Conservation (phyloP, 2,329 filamentous ascomycete genomes). For the Trichoderma sp. region DNA sequence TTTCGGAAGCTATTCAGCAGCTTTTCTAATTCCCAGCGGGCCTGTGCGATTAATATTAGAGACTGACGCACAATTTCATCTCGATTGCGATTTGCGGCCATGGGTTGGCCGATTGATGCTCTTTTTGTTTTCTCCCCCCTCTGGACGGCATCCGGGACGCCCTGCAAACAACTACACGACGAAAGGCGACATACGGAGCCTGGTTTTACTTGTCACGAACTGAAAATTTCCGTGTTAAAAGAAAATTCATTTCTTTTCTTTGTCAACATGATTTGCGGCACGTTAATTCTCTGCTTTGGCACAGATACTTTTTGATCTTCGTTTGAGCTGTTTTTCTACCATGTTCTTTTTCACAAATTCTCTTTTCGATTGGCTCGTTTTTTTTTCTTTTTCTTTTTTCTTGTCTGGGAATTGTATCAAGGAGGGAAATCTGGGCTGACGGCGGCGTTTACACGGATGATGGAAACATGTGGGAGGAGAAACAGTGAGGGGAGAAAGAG, state of each 20-base stretch:
- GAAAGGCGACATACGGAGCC: not conserved
- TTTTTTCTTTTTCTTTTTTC: constrained; percentile 12
- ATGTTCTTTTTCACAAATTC: not conserved
- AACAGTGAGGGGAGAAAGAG: not conserved
- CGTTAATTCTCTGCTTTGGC: not conserved
- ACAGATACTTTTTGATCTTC: constrained; percentile 10
- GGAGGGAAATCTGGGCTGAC: constrained; percentile 24
- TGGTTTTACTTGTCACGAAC: not conserved
- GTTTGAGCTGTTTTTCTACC: not conserved
- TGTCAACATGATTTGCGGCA: not conserved
- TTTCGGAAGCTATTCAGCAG: not conserved
- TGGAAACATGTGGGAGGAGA: constrained; percentile 2
- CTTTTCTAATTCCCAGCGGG: not conserved
- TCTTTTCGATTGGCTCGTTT: constrained; percentile 21
- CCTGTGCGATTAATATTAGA: not conserved
- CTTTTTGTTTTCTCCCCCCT: not conserved
- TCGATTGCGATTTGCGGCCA: not conserved
- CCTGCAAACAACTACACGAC: not conserved
- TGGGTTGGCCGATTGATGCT: not conserved
- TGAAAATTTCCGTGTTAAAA: not conserved
- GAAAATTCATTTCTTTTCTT: not conserved
- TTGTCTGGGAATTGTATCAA: constrained; percentile 18
- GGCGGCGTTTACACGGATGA: constrained; percentile 24
- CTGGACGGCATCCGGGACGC: not conserved
- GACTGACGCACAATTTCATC: not conserved